These are phyloP conservation scores for Suhomyces tanzawaensis DNA, from an alignment of 805 yeast genomes.

Conservation along the genomic window DNA sequence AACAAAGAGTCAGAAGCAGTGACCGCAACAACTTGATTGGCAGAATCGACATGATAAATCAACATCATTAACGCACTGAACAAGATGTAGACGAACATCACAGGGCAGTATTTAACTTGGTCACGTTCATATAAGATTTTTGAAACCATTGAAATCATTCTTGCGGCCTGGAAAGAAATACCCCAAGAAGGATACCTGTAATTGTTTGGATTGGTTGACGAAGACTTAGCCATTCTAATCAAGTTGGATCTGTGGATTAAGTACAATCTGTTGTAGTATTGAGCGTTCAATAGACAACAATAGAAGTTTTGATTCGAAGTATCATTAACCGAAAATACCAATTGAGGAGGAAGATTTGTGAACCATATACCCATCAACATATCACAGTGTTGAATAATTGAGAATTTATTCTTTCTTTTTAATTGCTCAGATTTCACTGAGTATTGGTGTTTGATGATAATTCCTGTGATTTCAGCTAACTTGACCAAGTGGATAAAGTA, in stretches of 20 bases:
- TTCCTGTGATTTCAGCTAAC: conserved; percentile 68
- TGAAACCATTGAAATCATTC: conserved; percentile 65
- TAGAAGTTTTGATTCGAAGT: conserved; percentile 52
- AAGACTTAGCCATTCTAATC: conserved; percentile 45
- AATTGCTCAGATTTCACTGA: conserved; percentile 63
- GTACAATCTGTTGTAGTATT: conserved; percentile 71
- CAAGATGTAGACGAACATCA: conserved; percentile 55
- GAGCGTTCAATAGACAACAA: conserved; percentile 59
- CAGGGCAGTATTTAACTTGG: conserved; percentile 53
- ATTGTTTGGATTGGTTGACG: conserved; percentile 39
- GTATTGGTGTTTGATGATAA: conserved; percentile 65
- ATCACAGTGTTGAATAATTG: conserved; percentile 64
- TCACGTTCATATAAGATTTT: conserved; percentile 51
- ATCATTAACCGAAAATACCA: conserved; percentile 61
- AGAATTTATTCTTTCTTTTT: conserved; percentile 41
- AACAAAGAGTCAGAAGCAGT: conserved; percentile 43
- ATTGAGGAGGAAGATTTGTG: conserved; percentile 57
- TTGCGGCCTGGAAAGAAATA: conserved; percentile 77
- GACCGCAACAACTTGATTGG: conserved; percentile 38
- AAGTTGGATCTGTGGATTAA: conserved; percentile 70
- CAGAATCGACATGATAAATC: conserved; percentile 60
- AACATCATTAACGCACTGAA: conserved; percentile 69
- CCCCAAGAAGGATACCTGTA: conserved; percentile 72
- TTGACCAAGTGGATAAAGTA: conserved; percentile 63
- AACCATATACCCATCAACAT: conserved; percentile 78